Evolutionary conservation across 495 filamentous ascomycete genomes (phyloP), one percentile per base, ranked within the genome.

Genomic region (Pyronema domesticum): DNA sequence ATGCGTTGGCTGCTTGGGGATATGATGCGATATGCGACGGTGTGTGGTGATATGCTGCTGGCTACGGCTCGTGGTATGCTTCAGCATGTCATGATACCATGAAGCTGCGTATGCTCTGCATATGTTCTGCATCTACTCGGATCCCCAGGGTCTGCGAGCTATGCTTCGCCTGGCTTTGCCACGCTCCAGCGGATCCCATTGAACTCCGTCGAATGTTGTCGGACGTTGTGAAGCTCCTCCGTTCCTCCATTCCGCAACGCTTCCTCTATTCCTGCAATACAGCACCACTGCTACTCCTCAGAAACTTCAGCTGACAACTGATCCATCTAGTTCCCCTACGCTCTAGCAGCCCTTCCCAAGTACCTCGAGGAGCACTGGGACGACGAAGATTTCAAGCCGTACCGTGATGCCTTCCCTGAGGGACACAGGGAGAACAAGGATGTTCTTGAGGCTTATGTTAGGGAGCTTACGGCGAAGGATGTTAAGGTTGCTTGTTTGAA

Each of bases 401-500:
- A 80, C 66, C 74, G 71, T 51, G 62, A 74, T 56, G 76, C 76
- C 37, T 86, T 85, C 63, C 82, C 82, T 3, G 66, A 68, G n/a
- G 72, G 76, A 54, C 70, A 76, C 61, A 69, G 70, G 57, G 61
- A 61, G 42, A 71, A 71, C 17, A 74, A 71, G 37, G 65, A 68
- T 5, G 72, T 72, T 34, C 68, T 85, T 46, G 59, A 71, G 43
- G 66, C 73, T 0, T 79, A 83, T 63, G 73, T 83, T 51, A 66
- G 73, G 57, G 78, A 82, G 56, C 75, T 85, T 54, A 79, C 80
- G 58, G 67, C 68, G 51, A 74, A 71, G 51, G 82, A 85, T 60
- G 69, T 82, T 52, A 86, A 86, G 66, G 67, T 78, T 51, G 67
- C 77, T 34, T 82, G 80, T 64, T 72, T 85, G 54, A 86, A 86